A percentile compares a stretch with the other conserved stretches of the same genome.
phyloP scores from a whole-genome alignment of 1,284 basidiomycete genomes.

The Trichosporon inkin region DNA sequence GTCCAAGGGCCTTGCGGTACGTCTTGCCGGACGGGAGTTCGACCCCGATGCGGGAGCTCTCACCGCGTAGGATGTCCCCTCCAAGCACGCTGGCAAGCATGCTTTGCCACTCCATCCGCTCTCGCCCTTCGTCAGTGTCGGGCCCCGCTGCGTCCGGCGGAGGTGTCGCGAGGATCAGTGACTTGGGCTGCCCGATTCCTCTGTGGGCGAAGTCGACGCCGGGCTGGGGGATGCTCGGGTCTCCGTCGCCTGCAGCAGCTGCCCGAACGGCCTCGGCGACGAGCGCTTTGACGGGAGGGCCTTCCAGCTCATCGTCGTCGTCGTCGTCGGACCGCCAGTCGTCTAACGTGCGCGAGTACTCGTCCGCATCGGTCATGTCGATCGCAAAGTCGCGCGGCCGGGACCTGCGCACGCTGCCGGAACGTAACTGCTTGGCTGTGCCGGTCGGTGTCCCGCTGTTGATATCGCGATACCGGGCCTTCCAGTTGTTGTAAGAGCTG shows the following conservation, averaged over 20 bases:
- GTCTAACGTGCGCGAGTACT: slow-evolving; percentile 20
- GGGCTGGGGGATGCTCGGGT: background rate
- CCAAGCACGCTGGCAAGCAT: slow-evolving; percentile 87
- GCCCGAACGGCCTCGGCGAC: slow-evolving; percentile 20
- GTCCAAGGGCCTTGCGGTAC: slow-evolving; percentile 63
- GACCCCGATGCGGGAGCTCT: slow-evolving; percentile 78
- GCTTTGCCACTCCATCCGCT: slow-evolving; percentile 88
- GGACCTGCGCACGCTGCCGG: slow-evolving; percentile 10
- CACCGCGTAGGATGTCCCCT: slow-evolving; percentile 87
- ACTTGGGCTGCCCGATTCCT: slow-evolving; percentile 23
- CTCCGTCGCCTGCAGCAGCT: slow-evolving; percentile 17
- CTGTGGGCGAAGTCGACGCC: slow-evolving; percentile 8
- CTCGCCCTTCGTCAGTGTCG: slow-evolving; percentile 60
- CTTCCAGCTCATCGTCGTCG: slow-evolving; percentile 20
- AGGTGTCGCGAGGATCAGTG: slow-evolving; percentile 20
- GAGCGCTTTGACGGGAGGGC: slow-evolving; percentile 16
- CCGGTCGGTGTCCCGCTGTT: background rate
- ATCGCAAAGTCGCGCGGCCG: slow-evolving; percentile 12
- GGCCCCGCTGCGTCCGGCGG: slow-evolving; percentile 20
- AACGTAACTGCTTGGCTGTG: background rate
- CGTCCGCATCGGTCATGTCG: slow-evolving; percentile 24
- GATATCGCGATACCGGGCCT: slow-evolving; percentile 12
- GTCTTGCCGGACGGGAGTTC: slow-evolving; percentile 62
- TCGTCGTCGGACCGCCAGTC: slow-evolving; percentile 28
- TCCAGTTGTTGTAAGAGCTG: slow-evolving; percentile 18